Percentiles rank a stretch among this genome's conserved stretches.
Conservation (phyloP, 2,329 filamentous ascomycete genomes). For the Fusarium dimerum region DNA sequence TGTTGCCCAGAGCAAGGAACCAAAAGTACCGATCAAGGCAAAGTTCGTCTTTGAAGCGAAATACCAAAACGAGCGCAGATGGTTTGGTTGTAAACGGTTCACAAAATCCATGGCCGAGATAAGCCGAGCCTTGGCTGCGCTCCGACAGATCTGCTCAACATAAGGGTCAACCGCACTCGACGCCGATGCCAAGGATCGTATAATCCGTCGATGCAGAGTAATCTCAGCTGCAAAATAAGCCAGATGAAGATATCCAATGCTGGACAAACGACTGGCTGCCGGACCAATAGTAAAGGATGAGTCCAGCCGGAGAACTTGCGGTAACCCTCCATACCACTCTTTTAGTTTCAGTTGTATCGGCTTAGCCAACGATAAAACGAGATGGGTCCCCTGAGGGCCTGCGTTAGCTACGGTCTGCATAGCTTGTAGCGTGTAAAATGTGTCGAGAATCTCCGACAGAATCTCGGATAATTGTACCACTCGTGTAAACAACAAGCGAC, state of each 20-base stretch:
- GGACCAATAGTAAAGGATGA: constrained; percentile 45
- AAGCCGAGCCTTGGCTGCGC: constrained; percentile 87
- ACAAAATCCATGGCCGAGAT: constrained; percentile 98
- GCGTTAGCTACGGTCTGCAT: constrained; percentile 68
- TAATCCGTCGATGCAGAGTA: constrained; percentile 86
- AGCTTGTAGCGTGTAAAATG: constrained; percentile 79
- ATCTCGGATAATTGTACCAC: constrained; percentile 76
- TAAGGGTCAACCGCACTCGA: constrained; percentile 66
- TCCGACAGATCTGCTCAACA: constrained; percentile 87
- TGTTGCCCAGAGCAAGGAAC: constrained; percentile 85
- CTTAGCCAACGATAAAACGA: constrained; percentile 75
- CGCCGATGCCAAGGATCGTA: constrained; percentile 67
- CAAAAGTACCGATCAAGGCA: constrained; percentile 92
- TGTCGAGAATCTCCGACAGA: constrained; percentile 77
- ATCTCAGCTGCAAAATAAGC: constrained; percentile 95
- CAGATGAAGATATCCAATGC: constrained; percentile 79
- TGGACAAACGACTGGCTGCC: constrained; percentile 52
- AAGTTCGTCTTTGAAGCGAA: constrained; percentile 89
- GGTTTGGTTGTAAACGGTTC: constrained; percentile 82
- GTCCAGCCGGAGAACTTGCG: constrained; percentile 66
- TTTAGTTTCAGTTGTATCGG: constrained; percentile 81
- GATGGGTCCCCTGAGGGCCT: constrained; percentile 68
- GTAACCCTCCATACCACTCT: constrained; percentile 77
- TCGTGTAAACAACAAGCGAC: constrained; percentile 70
- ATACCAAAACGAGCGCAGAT: constrained; percentile 91